These are phyloP conservation scores for Blastobotrys proliferans DNA, from an alignment of 1,139 yeast species.

Conservation along the genomic window DNA sequence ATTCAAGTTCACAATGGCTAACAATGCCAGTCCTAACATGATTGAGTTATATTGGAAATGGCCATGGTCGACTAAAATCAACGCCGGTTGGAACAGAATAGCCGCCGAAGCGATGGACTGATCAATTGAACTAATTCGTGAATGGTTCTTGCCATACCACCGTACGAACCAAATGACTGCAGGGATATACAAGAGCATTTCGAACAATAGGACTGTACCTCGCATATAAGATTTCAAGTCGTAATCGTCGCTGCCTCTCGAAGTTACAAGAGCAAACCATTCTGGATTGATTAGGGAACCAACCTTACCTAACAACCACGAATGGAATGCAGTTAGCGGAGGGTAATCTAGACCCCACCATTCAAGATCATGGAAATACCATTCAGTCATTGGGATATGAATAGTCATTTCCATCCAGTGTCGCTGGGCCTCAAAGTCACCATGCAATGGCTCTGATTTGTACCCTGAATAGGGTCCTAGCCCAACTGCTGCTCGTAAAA, in stretches of 20 bases:
- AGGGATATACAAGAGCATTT: conserved; percentile 70
- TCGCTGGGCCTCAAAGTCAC: conserved; percentile 97
- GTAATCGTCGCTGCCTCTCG: conserved; percentile 69
- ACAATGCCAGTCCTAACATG: conserved; percentile 81
- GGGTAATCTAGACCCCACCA: conserved; percentile 99
- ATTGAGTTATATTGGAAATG: conserved; percentile 94
- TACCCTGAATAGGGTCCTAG: conserved; percentile 77
- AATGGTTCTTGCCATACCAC: conserved; percentile 52
- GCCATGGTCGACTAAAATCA: conserved; percentile 89
- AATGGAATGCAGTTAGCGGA: conserved; percentile 92
- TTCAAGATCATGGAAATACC: conserved; percentile 86
- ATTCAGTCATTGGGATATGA: conserved; percentile 63
- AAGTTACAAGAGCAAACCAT: conserved; percentile 73
- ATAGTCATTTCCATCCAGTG: conserved; percentile 96
- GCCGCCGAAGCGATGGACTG: conserved; percentile 73
- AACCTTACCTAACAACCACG: conserved; percentile 70
- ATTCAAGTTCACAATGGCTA: conserved; percentile 62
- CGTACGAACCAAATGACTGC: conserved; percentile 63
- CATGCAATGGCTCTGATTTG: conserved; percentile 69
- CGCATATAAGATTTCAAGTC: conserved; percentile 82
- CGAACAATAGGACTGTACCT: conserved; percentile 69
- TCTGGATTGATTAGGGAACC: conserved; percentile 57
- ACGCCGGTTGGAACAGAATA: conserved; percentile 70
- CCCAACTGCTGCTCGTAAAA: conserved; percentile 81
- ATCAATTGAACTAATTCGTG: conserved; percentile 48